Evolutionary conservation across 495 filamentous ascomycete species (phyloP).

Genomic region (Aspergillus homomorphus): DNA sequence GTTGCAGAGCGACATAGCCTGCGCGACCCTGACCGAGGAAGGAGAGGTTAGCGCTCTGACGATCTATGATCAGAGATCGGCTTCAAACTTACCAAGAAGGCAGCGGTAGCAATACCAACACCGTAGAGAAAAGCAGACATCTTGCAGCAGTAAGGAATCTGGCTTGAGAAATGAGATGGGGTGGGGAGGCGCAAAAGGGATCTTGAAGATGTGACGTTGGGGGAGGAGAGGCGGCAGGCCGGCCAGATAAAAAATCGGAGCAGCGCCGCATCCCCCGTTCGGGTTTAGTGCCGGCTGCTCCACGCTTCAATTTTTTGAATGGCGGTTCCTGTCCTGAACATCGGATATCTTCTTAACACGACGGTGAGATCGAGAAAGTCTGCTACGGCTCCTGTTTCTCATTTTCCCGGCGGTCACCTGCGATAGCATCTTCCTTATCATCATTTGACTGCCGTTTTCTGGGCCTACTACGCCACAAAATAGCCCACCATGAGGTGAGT

Average conservation of each 20-base stretch:
- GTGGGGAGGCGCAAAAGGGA: background rate
- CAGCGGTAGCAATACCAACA: constrained; percentile 67
- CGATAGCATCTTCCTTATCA: background rate
- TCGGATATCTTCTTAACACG: constrained; percentile 15
- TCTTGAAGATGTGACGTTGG: constrained; percentile 16
- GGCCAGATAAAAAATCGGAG: constrained; percentile 31
- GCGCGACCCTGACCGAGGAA: constrained; percentile 69
- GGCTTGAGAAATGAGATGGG: background rate
- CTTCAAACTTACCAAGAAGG: constrained; percentile 63
- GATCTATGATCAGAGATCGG: background rate
- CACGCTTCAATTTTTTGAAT: constrained; percentile 31
- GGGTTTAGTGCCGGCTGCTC: constrained; percentile 25
- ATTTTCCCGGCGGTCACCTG: background rate
- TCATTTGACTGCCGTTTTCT: background rate
- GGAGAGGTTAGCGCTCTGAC: constrained; percentile 15
- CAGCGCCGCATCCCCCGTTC: constrained; percentile 19
- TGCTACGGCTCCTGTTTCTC: background rate
- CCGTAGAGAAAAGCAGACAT: constrained; percentile 63
- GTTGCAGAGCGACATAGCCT: constrained; percentile 80
- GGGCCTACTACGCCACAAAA: background rate
- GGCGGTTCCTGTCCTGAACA: constrained; percentile 18
- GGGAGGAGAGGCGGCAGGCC: constrained; percentile 9
- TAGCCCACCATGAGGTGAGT: constrained; percentile 36
- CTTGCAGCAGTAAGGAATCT: constrained; percentile 14
- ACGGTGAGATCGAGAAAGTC: constrained; percentile 1